Conservation (phyloP, 2,329 filamentous ascomycete genomes). For the Tolypocladium amazonense region DNA sequence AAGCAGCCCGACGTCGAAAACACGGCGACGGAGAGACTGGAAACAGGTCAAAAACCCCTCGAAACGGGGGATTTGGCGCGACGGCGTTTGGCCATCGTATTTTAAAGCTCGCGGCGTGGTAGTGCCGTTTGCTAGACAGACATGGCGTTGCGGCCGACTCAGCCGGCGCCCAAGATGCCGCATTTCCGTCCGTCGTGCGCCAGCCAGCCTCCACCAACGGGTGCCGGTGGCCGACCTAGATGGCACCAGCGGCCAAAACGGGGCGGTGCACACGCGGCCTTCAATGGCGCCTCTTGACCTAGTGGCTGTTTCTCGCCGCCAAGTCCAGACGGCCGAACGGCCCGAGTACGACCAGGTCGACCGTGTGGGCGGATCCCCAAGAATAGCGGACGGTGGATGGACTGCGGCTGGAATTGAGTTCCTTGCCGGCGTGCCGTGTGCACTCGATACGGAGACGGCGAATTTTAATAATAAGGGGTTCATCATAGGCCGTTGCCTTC, state of each 20-base stretch:
- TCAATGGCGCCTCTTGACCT: background rate
- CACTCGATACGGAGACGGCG: background rate
- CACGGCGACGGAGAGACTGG: background rate
- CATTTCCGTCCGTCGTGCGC: background rate
- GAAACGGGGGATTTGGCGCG: background rate
- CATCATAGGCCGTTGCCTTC: no score
- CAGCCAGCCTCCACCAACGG: background rate
- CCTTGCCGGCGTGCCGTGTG: background rate
- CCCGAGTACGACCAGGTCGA: background rate
- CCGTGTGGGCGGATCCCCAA: background rate
- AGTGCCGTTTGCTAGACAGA: background rate
- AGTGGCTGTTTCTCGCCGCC: background rate
- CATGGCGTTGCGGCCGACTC: background rate
- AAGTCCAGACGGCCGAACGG: background rate
- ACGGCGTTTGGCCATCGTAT: background rate
- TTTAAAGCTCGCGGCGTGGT: background rate
- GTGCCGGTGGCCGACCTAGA: background rate
- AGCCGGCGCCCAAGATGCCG: background rate
- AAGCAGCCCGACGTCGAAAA: background rate
- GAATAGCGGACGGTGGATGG: background rate
- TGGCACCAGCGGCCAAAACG: background rate
- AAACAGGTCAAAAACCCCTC: background rate
- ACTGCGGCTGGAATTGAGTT: background rate
- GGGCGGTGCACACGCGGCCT: background rate
- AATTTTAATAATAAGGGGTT: background rate